Evolutionary conservation across 2,329 filamentous ascomycete species (phyloP), one percentile per base, ranked within the genome.

Genomic region (Huntiella omanensis): DNA sequence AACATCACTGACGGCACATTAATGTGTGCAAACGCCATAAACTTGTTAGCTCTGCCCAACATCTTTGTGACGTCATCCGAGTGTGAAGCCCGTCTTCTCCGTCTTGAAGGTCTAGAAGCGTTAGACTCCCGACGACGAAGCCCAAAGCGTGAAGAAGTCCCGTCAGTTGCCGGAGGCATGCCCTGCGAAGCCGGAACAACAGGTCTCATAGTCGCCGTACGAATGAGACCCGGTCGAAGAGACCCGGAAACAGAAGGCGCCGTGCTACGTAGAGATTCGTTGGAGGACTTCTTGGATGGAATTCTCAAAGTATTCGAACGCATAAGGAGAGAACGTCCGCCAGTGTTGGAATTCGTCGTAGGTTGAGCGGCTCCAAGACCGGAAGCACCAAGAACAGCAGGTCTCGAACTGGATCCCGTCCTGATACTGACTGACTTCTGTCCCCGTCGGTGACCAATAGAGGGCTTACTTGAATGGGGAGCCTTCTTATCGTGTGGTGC

Each of bases 11-110:
- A 91, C 2, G 87, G 85, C 57, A 98, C 84, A 61, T 86, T 91
- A 61, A 98, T 86, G 60, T 93, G 87, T 2, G 88, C 81, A 51
- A 98, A 79, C 0, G 91, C 95, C 86, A 95, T 95, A 65, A 92
- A 98, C 59, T 87, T 93, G 49, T 84, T 94, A 3, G 91, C 91
- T 28, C 91, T 80, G 46, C 76, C 78, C 63, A 98, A 88, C 91
- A 98, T 98, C 64, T 92, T 85, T 8, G 85, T 91, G 37, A 98
- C 68, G 58, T 98, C 92, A 57, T 98, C 91, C 1, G 80, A 81
- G 4, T 75, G 71, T 50, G 76, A 73, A 47, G 41, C 49, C 19
- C 48, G 33, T n/a, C 48, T 39, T 10, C 48, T 40, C 3, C 47
- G 43, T 22, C 42, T 35, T 32, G 47, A 49, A 80, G 73, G 43